Evolutionary conservation across 345 rosid species (phyloP).

Genomic region (Turritis glabra): DNA sequence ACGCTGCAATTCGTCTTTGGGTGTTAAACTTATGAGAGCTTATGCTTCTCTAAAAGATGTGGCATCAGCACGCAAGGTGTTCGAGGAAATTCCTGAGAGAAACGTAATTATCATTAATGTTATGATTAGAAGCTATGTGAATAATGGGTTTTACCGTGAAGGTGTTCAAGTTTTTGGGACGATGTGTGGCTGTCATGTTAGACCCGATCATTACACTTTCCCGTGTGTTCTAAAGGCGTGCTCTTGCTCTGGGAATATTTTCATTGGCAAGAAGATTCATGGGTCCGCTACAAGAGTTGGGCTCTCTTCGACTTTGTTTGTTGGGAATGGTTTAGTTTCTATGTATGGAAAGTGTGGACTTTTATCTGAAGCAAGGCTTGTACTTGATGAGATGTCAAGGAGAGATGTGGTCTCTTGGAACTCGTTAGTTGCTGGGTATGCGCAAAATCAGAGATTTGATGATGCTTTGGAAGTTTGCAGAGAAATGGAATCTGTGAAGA

Average conservation of each 20-base stretch:
- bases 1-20: slow-evolving; percentile 46
- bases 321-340: slow-evolving; percentile 65
- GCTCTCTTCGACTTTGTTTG: slow-evolving; percentile 52
- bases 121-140: slow-evolving; percentile 73
- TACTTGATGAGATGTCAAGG: slow-evolving; percentile 59
- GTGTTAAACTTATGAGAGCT: slow-evolving; percentile 63
- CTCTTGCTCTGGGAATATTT: slow-evolving; percentile 53
- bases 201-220: slow-evolving; percentile 67
- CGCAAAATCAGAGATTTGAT: slow-evolving; percentile 60
- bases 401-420: slow-evolving; percentile 82
- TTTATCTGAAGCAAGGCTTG: slow-evolving; percentile 56
- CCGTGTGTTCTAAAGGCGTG: slow-evolving; percentile 78
- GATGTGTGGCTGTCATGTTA: slow-evolving; percentile 45
- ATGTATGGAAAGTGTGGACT: slow-evolving; percentile 74
- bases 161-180: slow-evolving; percentile 48
- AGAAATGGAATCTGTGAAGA: slow-evolving; percentile 52
- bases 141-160: slow-evolving; percentile 46
- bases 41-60: slow-evolving; percentile 53
- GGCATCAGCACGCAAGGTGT: slow-evolving; percentile 53
- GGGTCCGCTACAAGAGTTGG: slow-evolving; percentile 54
- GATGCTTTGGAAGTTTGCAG: slow-evolving; percentile 65
- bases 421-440: slow-evolving; percentile 65
- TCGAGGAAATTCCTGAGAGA: slow-evolving; percentile 66
- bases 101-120: slow-evolving; percentile 70
- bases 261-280: slow-evolving; percentile 62